Evolutionary conservation across 352 stramenopile species (phyloP).

Genomic region (Phytopythium helicoides): DNA sequence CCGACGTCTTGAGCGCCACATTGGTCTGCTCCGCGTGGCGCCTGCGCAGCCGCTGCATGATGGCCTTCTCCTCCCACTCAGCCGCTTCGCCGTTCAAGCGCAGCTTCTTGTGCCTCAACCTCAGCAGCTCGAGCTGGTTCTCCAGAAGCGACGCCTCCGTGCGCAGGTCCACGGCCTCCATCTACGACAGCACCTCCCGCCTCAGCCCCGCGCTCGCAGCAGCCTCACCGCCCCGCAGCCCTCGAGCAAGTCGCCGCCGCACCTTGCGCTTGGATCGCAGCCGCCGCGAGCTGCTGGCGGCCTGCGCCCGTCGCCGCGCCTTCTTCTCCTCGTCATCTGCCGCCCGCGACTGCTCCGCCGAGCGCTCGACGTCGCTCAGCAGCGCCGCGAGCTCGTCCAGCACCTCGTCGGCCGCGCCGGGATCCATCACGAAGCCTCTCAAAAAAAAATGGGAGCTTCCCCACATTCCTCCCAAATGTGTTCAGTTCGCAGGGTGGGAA

Average conservation of each 20-base stretch:
- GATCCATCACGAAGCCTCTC: too few relatives aligned
- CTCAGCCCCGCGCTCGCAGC: too few relatives aligned
- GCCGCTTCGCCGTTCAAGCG: not conserved
- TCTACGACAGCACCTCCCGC: slow-evolving; percentile 9
- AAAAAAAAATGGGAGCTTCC: too few relatives aligned
- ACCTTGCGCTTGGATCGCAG: slow-evolving; percentile 26
- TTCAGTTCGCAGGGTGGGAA: too few relatives aligned
- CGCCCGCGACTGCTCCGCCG: too few relatives aligned
- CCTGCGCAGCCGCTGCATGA: slow-evolving; percentile 13
- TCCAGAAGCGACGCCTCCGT: slow-evolving; percentile 18
- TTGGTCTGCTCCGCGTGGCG: slow-evolving; percentile 16
- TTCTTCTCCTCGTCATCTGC: too few relatives aligned
- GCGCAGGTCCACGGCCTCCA: slow-evolving; percentile 16
- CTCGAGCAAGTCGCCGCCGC: too few relatives aligned
- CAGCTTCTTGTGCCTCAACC: slow-evolving; percentile 5
- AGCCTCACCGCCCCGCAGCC: too few relatives aligned
- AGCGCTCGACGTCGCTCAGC: too few relatives aligned
- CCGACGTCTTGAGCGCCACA: slow-evolving; percentile 16
- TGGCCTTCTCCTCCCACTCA: slow-evolving; percentile 25
- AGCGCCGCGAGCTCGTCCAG: too few relatives aligned
- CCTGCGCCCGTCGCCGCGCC: slow-evolving; percentile 30
- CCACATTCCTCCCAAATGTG: too few relatives aligned
- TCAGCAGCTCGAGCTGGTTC: slow-evolving; percentile 14
- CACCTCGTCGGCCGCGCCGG: too few relatives aligned
- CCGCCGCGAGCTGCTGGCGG: slow-evolving; percentile 44